These are phyloP conservation scores for Apiospora pterosperma DNA, from an alignment of 2,329 filamentous ascomycete genomes.

Conservation along the genomic window DNA sequence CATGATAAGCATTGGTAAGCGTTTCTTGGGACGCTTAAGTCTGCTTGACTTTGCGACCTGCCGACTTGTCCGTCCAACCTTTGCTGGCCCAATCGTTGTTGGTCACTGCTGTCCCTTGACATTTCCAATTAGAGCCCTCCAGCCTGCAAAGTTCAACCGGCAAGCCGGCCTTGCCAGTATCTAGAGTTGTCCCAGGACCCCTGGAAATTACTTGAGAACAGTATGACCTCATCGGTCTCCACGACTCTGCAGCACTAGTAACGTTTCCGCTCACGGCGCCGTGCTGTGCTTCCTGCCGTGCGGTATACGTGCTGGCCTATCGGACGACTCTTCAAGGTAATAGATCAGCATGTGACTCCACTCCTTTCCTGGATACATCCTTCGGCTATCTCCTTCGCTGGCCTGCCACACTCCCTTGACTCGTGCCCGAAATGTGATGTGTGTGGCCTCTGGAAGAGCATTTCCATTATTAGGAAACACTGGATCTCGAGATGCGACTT, in stretches of 20 bases:
- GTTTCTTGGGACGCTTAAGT: neutral
- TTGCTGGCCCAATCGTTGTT: too few relatives aligned
- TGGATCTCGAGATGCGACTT: neutral
- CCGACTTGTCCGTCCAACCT: neutral
- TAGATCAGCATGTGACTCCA: neutral
- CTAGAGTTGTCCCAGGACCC: neutral
- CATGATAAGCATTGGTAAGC: neutral
- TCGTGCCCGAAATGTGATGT: neutral
- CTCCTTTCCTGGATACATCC: neutral
- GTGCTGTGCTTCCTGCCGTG: neutral
- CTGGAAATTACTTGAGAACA: neutral
- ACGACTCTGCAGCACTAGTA: neutral
- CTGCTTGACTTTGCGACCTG: neutral
- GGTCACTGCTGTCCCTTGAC: too few relatives aligned
- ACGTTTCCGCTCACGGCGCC: neutral
- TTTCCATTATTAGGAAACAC: neutral
- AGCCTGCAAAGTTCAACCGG: neutral
- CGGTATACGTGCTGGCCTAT: conserved; percentile 1
- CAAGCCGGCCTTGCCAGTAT: neutral
- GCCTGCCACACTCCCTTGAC: neutral
- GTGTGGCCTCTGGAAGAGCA: neutral
- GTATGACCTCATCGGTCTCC: conserved; percentile 1
- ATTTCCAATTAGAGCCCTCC: too few relatives aligned
- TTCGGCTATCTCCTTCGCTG: conserved; percentile 2
- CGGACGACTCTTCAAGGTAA: neutral